Percentiles rank a stretch among this genome's conserved stretches.
Evolutionary conservation across 345 rosid species (phyloP).

Genomic region (Hevea brasiliensis): DNA sequence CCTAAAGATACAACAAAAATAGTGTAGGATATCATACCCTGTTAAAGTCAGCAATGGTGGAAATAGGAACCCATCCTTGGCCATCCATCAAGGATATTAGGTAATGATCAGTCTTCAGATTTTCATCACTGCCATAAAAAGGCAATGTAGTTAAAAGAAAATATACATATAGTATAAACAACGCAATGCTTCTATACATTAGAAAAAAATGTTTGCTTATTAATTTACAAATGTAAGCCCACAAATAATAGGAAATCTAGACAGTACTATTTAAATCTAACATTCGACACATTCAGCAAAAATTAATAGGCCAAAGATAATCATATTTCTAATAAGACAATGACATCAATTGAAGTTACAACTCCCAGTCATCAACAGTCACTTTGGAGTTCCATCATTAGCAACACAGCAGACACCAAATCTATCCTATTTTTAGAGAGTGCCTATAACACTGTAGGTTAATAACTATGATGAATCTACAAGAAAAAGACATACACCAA

Average conservation of each 20-base stretch:
- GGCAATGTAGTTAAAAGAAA: constrained; percentile 12
- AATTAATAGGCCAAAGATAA: background rate
- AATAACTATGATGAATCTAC: background rate
- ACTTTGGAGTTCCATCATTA: background rate
- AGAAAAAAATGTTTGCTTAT: background rate
- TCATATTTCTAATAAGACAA: background rate
- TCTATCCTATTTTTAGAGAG: background rate
- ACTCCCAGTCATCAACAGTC: background rate
- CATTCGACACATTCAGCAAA: background rate
- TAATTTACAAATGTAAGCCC: background rate
- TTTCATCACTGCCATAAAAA: constrained; percentile 72
- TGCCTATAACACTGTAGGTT: background rate
- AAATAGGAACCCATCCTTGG: constrained; percentile 84
- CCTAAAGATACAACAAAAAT: background rate
- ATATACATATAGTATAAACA: background rate
- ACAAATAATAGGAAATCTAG: background rate
- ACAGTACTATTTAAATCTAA: background rate
- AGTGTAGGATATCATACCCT: constrained; percentile 52
- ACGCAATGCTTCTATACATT: background rate
- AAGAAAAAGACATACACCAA: background rate
- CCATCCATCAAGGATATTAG: constrained; percentile 84
- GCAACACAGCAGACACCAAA: background rate
- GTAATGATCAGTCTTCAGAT: constrained; percentile 66
- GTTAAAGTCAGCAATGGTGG: constrained; percentile 74
- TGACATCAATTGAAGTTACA: background rate